phyloP scores from a whole-genome alignment of 352 stramenopile genomes.

The Plasmopara halstedii region DNA sequence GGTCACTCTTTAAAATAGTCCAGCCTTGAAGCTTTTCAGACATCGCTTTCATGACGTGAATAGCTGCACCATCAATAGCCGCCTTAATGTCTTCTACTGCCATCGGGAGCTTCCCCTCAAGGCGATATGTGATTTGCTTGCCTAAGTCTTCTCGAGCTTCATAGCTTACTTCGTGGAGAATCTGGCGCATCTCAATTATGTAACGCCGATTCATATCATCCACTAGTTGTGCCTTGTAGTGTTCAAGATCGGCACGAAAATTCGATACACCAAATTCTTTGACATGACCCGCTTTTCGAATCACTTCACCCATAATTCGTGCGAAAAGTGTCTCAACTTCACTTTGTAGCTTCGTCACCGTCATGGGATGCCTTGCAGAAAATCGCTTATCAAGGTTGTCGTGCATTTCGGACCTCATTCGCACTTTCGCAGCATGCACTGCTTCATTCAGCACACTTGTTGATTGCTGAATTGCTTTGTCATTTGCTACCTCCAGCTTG shows the following conservation, averaged over 20 bases:
- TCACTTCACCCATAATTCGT: conserved; percentile 24
- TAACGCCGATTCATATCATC: conserved; percentile 72
- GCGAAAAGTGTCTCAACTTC: conserved; percentile 43
- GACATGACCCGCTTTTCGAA: conserved; percentile 18
- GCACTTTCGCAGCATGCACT: conserved; percentile 41
- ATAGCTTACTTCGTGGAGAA: conserved; percentile 61
- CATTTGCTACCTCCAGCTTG: conserved; percentile 63
- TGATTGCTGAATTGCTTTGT: conserved; percentile 59
- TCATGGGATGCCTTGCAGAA: conserved; percentile 35
- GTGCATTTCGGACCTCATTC: conserved; percentile 59
- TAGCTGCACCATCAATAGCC: conserved; percentile 45
- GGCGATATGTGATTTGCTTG: conserved; percentile 46
- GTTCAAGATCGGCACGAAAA: conserved; percentile 45
- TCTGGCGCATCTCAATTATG: conserved; percentile 69
- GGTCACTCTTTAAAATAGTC: conserved; percentile 60
- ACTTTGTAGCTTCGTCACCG: conserved; percentile 44
- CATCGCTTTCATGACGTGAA: conserved; percentile 43
- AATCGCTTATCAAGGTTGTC: conserved; percentile 56
- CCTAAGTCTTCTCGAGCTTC: conserved; percentile 50
- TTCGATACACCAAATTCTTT: conserved; percentile 24
- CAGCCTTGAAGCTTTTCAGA: conserved; percentile 56
- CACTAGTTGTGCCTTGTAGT: conserved; percentile 51
- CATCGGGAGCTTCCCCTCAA: conserved; percentile 66
- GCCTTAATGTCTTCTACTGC: conserved; percentile 56
- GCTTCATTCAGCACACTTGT: conserved; percentile 41